A percentile compares a stretch with the other conserved stretches of the same genome.
These are phyloP conservation scores for Glycyrrhiza uralensis DNA, from an alignment of 306 rosid species.

Conservation along the genomic window DNA sequence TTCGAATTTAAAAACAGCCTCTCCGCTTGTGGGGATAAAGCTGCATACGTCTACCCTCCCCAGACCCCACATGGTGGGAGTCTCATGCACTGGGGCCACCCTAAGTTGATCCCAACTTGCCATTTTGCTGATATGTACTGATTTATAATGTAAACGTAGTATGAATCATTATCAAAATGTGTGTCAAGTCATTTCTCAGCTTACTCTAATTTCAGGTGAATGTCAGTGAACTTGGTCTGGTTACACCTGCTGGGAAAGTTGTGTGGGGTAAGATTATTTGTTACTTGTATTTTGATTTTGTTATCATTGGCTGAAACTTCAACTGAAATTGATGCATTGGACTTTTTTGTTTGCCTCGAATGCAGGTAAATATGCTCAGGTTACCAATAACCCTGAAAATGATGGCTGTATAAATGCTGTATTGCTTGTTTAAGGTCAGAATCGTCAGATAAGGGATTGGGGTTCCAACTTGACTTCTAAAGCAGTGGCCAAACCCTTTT, in stretches of 20 bases:
- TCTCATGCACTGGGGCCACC: no score
- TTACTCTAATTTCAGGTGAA: slow-evolving; percentile 61
- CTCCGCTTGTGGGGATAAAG: no score
- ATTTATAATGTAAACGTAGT: background rate
- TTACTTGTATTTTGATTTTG: background rate
- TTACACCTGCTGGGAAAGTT: slow-evolving; percentile 94
- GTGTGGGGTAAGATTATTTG: slow-evolving; percentile 76
- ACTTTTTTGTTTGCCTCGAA: slow-evolving; percentile 5
- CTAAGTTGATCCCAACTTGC: background rate
- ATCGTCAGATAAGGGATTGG: slow-evolving; percentile 4
- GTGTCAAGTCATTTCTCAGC: background rate
- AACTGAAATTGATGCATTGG: background rate
- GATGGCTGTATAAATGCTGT: slow-evolving; percentile 92
- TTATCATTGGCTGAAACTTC: background rate
- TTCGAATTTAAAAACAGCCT: no score
- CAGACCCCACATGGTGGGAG: no score
- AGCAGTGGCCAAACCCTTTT: background rate
- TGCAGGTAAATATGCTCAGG: slow-evolving; percentile 94
- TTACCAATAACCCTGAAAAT: slow-evolving; percentile 88
- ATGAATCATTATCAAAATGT: background rate
- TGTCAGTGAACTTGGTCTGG: slow-evolving; percentile 91
- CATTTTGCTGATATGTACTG: background rate
- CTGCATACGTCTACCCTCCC: no score
- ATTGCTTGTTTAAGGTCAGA: slow-evolving; percentile 61
- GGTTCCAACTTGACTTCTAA: background rate